Evolutionary conservation across 305 asterid species (phyloP).

Genomic region (Solanum hybrid): DNA sequence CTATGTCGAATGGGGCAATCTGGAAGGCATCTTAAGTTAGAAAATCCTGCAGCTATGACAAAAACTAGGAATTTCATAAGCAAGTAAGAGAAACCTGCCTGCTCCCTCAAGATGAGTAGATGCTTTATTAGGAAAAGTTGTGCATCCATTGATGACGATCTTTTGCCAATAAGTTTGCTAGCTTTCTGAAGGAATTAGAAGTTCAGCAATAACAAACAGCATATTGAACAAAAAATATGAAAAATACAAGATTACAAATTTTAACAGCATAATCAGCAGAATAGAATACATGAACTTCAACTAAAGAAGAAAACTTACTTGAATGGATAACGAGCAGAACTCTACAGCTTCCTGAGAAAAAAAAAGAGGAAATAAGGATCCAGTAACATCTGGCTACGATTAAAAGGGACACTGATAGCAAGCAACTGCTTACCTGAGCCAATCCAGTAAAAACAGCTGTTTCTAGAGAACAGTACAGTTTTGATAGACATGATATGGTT

Average conservation of each 20-base stretch:
- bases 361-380: slow-evolving; percentile 7
- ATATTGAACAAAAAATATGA: slow-evolving; percentile 4
- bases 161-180: slow-evolving; percentile 64
- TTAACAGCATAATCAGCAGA: slow-evolving; percentile 7
- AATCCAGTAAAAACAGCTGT: slow-evolving; percentile 88
- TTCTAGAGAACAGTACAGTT: slow-evolving; percentile 82
- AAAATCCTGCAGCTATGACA: not conserved
- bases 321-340: slow-evolving; percentile 82
- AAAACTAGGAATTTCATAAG: not conserved
- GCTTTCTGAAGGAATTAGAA: slow-evolving; percentile 66
- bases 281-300: not conserved
- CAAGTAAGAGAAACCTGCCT: slow-evolving; percentile 28
- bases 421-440: slow-evolving; percentile 65
- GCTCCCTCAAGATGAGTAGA: slow-evolving; percentile 94
- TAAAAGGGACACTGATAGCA: slow-evolving; percentile 11
- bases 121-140: slow-evolving; percentile 87
- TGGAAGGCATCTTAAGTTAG: slow-evolving; percentile 38
- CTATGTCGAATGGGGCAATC: slow-evolving; percentile 98
- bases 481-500: slow-evolving; percentile 89
- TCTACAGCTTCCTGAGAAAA: slow-evolving; percentile 86
- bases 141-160: slow-evolving; percentile 82
- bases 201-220: slow-evolving; percentile 9
- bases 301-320: slow-evolving; percentile 34
- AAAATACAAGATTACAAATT: slow-evolving; percentile 8
- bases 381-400: not conserved